These are phyloP conservation scores for Closterium sp. DNA, from an alignment of 139 green algal species.

Conservation along the genomic window DNA sequence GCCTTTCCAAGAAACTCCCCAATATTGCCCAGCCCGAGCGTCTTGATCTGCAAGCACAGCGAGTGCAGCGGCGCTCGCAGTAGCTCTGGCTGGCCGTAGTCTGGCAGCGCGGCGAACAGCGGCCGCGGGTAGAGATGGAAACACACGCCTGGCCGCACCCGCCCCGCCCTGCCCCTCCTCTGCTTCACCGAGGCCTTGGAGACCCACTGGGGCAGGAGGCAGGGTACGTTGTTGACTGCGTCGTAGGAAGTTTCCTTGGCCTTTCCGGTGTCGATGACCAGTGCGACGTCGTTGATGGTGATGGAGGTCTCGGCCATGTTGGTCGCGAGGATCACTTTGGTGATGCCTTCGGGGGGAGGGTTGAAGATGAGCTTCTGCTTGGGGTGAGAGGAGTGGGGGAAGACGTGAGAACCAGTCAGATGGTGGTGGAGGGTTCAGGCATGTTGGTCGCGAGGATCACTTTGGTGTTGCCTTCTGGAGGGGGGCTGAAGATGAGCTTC, in stretches of 20 bases:
- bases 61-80: slow-evolving; percentile 55
- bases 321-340: slow-evolving; percentile 64
- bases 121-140: slow-evolving; percentile 55
- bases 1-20: slow-evolving; percentile 43
- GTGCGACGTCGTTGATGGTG: slow-evolving; percentile 62
- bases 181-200: slow-evolving; percentile 85
- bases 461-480: slow-evolving; percentile 65
- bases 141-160: slow-evolving; percentile 53
- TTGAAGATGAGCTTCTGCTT: slow-evolving; percentile 55
- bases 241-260: slow-evolving; percentile 64
- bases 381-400: neutral
- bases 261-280: slow-evolving; percentile 58
- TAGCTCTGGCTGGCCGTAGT: slow-evolving; percentile 54
- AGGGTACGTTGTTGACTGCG: slow-evolving; percentile 59
- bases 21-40: slow-evolving; percentile 16
- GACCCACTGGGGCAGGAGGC: slow-evolving; percentile 82
- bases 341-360: slow-evolving; percentile 46
- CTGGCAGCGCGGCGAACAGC: slow-evolving; percentile 15
- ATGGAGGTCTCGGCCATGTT: slow-evolving; percentile 68
- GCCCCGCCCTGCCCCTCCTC: slow-evolving; percentile 48
- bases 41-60: slow-evolving; percentile 63
- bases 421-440: slow-evolving; percentile 92
- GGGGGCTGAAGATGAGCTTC: slow-evolving; percentile 52
- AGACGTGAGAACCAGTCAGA: slow-evolving; percentile 58
- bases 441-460: slow-evolving; percentile 97